Evolutionary conservation across 768 basidiomycete species (phyloP).

Genomic region (Calocybe gangraenosa): DNA sequence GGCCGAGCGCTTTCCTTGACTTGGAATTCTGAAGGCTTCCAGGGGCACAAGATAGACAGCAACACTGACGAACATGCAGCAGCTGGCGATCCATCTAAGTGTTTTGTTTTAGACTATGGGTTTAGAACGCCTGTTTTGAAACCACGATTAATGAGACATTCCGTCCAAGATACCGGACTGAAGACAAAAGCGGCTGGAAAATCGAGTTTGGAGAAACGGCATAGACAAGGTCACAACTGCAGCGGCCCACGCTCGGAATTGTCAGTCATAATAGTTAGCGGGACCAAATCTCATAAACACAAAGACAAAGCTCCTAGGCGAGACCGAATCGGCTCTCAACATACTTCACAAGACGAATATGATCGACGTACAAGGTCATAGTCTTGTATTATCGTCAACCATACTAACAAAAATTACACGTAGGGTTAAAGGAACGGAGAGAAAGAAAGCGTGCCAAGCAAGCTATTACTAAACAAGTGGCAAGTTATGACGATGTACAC

Average conservation of each 20-base stretch:
- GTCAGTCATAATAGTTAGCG: background rate
- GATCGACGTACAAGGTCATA: constrained; percentile 6
- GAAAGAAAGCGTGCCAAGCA: constrained; percentile 59
- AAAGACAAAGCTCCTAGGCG: background rate
- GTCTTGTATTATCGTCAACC: background rate
- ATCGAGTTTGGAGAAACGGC: background rate
- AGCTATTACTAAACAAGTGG: constrained; percentile 40
- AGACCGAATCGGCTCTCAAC: background rate
- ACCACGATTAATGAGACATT: constrained; percentile 32
- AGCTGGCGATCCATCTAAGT: background rate
- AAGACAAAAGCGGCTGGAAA: too few species aligned
- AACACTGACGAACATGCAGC: background rate
- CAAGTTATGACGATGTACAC: constrained; percentile 16
- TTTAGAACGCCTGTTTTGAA: constrained; percentile 57
- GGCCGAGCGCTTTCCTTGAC: constrained; percentile 27
- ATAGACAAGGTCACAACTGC: background rate
- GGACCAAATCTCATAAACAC: background rate
- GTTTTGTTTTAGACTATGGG: constrained; percentile 21
- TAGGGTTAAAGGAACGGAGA: constrained; percentile 64
- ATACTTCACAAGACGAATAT: constrained; percentile 2
- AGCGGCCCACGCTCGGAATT: constrained; percentile 1
- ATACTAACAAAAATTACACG: background rate
- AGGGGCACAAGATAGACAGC: too few species aligned
- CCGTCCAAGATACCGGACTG: too few species aligned
- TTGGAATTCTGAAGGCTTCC: constrained; percentile 21